A percentile compares a stretch with the other conserved stretches of the same genome.
Evolutionary conservation across 2,329 filamentous ascomycete genomes (phyloP).

Genomic region (Aspergillus spinulosporus): DNA sequence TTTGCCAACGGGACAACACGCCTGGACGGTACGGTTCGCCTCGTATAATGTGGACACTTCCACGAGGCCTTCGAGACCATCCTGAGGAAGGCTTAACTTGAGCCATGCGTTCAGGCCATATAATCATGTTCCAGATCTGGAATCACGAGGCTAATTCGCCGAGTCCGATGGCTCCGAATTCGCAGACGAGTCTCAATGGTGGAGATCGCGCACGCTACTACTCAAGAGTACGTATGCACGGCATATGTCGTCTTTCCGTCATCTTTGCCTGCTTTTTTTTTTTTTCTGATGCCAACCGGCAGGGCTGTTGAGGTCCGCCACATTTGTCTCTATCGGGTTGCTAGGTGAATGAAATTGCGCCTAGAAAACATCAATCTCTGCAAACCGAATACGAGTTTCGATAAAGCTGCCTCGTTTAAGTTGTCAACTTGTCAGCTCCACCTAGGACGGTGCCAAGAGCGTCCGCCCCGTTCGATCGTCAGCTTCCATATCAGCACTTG

Average conservation of each 20-base stretch:
- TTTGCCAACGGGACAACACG: constrained; percentile 6
- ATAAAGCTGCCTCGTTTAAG: not conserved
- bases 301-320: not conserved
- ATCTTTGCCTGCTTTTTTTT: not conserved
- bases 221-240: not conserved
- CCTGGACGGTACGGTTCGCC: constrained; percentile 20
- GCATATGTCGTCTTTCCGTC: not conserved
- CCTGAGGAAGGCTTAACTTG: no score
- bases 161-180: not conserved
- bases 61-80: constrained; percentile 3
- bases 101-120: not conserved
- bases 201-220: constrained; percentile 1
- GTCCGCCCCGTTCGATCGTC: constrained; percentile 23
- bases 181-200: constrained; percentile 1
- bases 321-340: not conserved
- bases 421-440: constrained; percentile 21
- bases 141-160: not conserved
- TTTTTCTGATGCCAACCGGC: not conserved
- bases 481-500: constrained; percentile 25
- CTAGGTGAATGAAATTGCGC: no score
- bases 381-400: not conserved
- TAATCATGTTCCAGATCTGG: not conserved
- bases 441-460: constrained; percentile 29
- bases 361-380: not conserved
- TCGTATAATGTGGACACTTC: constrained; percentile 6